Evolutionary conservation across 345 rosid species (phyloP), one percentile per base, ranked within the genome.

Genomic region (Gossypium sturtianum): DNA sequence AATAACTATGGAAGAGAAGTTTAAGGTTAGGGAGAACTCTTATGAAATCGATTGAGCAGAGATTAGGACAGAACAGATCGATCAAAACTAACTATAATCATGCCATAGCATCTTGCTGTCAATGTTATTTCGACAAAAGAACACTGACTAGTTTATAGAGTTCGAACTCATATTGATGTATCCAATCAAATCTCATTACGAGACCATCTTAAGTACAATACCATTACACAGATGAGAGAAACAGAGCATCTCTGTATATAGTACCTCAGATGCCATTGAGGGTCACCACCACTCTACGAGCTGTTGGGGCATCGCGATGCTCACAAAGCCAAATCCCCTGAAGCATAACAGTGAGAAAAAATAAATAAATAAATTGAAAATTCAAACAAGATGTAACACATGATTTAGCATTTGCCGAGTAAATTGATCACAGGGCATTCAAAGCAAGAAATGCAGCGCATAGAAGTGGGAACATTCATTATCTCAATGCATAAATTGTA

Each of bases 301-400:
- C 80, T 44, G 97, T 88, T 27, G 95, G 91, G 45, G 80, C 84
- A 75, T 94, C 97, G 3, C 98, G 97, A 57, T 94, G 98, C 83
- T 94, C 98, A 52, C 98, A 90, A 9, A 92, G 91, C 98, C 97
- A 92, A 82, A 94, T 90, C 64, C 97, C 97, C 97, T 94, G 84
- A 78, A 82, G 71, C 72, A 82, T 25, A 56, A 75, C 74, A 59
- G 12, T 2, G 61, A 17, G 51, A 49, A 4, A 76, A 75, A 43
- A 34, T 34, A 34, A 5, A 34, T 34, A 34, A 34, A 34, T 34
- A 34, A 34, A 34, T 6, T 34, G 5, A 34, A 34, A 34, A 34
- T 34, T 34, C 7, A 34, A 34, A 5, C 41, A 34, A 34, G 41
- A 34, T 34, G 38, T 34, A 4, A 34, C 38, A 34, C 38, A 34